Base-by-base conservation (phyloP, 192 early-diverging fungal genomes). In the Backusella australiensis region DNA sequence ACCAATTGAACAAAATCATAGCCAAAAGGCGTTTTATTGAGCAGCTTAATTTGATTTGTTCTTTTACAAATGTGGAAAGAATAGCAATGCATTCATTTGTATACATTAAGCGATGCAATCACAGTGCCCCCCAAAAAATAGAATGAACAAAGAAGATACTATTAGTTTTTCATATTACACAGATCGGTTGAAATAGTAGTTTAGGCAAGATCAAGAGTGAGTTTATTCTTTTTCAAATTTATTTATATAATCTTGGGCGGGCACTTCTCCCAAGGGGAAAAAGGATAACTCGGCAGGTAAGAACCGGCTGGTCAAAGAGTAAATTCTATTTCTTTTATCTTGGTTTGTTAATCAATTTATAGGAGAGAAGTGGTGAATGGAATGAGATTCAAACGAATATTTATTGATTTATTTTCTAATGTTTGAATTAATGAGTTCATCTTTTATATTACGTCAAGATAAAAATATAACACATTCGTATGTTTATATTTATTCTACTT, bases 301-400 rank as follows among this genome's bases (percentile, higher is more conserved):
- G 53, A 59, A 59, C 53, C 53, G 53, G 23, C 53, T 59, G 23
- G 53, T 59, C 53, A 59, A 59, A 59, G 53, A 59, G 53, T 59
- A 59, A 59, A 59, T 59, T 59, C 8, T 59, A 59, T 59, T 59
- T 59, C n/a, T 59, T 59, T 59, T 26, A 59, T 9, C n/a, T 59
- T 59, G 53, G 53, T 59, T 59, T 59, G 53, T 59, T 59, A 17
- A 59, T 59, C 53, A 59, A 59, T 59, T 59, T 59, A 59, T 59
- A 59, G 53, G 53, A 59, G 53, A 49, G 5, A 49, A 6, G 15
- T n/a, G 17, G 1, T n/a, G 15, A 49, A 49, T n/a, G 46, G 6
- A 59, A 59, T 59, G 53, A 23, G 21, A 38, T 0, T 38, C 6
- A 56, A 56, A 23, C 4, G 15, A 59, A 59, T 26, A 59, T 53